Evolutionary conservation across 148 eudicot genomes (phyloP), one percentile per base, ranked within the genome.

Genomic region (Persicaria maculosa): DNA sequence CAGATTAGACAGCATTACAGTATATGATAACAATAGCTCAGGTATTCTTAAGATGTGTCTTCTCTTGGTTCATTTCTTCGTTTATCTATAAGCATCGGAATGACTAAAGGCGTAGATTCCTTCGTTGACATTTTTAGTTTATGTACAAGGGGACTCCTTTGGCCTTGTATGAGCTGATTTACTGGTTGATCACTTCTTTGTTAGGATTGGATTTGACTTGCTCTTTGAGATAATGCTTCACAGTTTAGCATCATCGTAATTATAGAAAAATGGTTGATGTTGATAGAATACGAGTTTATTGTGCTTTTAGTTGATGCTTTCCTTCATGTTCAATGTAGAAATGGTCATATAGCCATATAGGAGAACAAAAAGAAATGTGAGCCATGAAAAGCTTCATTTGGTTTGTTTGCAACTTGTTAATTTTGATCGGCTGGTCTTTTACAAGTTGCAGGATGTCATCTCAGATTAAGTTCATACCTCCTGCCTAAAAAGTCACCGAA

Each of bases 1-100:
- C 88, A 4, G 98, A 80, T 97, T 91, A 79, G 98, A 94, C 77
- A 78, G 83, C 69, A 72, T 80, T 52, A 77, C 85, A 44, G 40
- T 31, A 31, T 31, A 31, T 31, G 76, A 80, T 70, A 84, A 85
- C 72, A 89, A 85, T 77, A 83, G 72, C 77, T 86, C 93, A 0
- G 77, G 81, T 76, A 76, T 46, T 74, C 50, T 5, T 71, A 62
- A 31, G 68, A 31, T 2, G 44, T 16, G 40, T 31, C 40, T 25
- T 62, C 52, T 71, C 53, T 45, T 19, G 52, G 54, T 71, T 71
- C 43, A 20, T 71, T 47, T 71, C 10, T 45, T 31, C 40, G 20
- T 22, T n/a, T 6, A 71, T 17, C 53, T 71, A 9, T 71, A 25
- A 45, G 73, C 50, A 46, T 47, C 16, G 9, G 73, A 47, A 7